These are phyloP conservation scores for Boletus rubropictus DNA, from an alignment of 768 basidiomycete species.

Conservation along the genomic window DNA sequence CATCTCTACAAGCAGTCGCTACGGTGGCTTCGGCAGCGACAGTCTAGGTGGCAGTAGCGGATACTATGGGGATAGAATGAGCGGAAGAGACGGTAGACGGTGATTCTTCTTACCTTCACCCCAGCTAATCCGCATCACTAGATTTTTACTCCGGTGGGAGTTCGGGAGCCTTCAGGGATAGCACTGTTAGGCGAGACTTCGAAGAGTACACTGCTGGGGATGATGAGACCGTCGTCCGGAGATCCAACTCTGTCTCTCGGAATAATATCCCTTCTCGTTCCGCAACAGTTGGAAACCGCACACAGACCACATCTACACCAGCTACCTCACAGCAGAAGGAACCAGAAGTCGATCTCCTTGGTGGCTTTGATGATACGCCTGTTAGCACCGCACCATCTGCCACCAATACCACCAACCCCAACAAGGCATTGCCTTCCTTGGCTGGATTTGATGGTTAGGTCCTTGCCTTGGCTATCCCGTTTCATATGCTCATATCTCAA, in stretches of 20 bases:
- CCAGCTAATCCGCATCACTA: slow-evolving; percentile 15
- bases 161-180: slow-evolving; percentile 59
- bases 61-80: slow-evolving; percentile 42
- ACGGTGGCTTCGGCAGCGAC: slow-evolving; percentile 69
- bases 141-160: slow-evolving; percentile 39
- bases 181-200: slow-evolving; percentile 50
- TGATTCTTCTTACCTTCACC: slow-evolving; percentile 1
- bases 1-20: slow-evolving; percentile 48
- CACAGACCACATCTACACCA: slow-evolving; percentile 25
- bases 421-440: slow-evolving; percentile 30
- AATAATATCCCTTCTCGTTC: slow-evolving; percentile 27
- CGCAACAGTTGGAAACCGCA: slow-evolving; percentile 34
- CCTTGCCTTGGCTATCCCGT: not conserved
- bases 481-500: slow-evolving; percentile 9
- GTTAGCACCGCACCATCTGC: slow-evolving; percentile 20
- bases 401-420: slow-evolving; percentile 14
- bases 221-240: slow-evolving; percentile 55
- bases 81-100: slow-evolving; percentile 36
- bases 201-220: slow-evolving; percentile 98
- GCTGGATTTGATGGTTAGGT: slow-evolving; percentile 26
- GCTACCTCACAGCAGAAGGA: slow-evolving; percentile 38
- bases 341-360: slow-evolving; percentile 68
- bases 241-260: slow-evolving; percentile 35
- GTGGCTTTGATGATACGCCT: slow-evolving; percentile 62
- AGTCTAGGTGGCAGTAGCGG: slow-evolving; percentile 32